phyloP scores from a whole-genome alignment of 1,284 basidiomycete species.

The Sporisorium iseilematis-ciliati region DNA sequence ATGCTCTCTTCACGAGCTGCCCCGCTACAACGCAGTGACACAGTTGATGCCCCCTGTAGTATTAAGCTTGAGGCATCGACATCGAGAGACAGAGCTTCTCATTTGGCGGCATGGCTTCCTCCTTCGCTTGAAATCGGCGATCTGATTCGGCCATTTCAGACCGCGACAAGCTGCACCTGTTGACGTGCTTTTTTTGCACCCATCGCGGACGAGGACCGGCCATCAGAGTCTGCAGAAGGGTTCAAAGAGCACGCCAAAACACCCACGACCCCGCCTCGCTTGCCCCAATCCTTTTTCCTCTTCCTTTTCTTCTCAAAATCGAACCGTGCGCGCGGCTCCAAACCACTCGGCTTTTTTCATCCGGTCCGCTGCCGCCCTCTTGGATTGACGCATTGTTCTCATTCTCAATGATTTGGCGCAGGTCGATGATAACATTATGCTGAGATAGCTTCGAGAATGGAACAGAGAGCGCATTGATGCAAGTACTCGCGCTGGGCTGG shows the following conservation, averaged over 20 bases:
- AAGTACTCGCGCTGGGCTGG: too few species aligned
- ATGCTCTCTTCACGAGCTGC: too few species aligned
- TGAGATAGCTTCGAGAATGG: background rate
- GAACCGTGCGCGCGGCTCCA: slow-evolving; percentile 11
- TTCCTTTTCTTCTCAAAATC: slow-evolving; percentile 8
- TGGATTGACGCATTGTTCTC: background rate
- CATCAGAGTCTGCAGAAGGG: slow-evolving; percentile 4
- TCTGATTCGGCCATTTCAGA: slow-evolving; percentile 15
- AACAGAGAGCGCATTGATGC: too few species aligned
- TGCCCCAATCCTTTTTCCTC: background rate
- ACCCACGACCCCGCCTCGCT: slow-evolving; percentile 3
- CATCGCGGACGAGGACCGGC: background rate
- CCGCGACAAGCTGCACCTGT: background rate
- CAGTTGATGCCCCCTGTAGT: too few species aligned
- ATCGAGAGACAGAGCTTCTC: too few species aligned
- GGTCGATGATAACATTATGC: background rate
- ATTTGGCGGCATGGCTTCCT: background rate
- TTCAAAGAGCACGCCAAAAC: background rate
- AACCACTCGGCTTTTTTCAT: background rate
- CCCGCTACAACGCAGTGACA: too few species aligned
- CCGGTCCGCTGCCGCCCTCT: slow-evolving; percentile 1
- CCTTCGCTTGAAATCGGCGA: slow-evolving; percentile 3
- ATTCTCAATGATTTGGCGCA: background rate
- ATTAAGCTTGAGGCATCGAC: too few species aligned
- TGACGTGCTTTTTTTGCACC: background rate